Conservation (phyloP, 257 asterid genomes). For the Solanum sitiens region DNA sequence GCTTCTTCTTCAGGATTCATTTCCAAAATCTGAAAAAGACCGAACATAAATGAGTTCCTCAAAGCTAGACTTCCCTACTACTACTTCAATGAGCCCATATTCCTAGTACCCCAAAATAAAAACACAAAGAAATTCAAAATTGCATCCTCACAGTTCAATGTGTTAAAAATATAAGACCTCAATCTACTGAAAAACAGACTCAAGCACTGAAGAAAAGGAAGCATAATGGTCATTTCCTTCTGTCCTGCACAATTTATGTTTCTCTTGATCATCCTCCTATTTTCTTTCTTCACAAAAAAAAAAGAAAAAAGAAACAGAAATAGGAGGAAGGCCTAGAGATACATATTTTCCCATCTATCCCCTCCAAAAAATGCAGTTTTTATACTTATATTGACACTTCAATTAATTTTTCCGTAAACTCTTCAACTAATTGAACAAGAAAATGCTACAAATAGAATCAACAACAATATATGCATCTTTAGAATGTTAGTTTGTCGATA, state of each 20-base stretch:
- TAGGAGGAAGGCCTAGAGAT: neutral
- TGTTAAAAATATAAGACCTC: neutral
- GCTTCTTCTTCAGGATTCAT: constrained; percentile 99
- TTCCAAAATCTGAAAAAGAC: constrained; percentile 59
- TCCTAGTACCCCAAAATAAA: neutral
- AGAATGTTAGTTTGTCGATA: neutral
- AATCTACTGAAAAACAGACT: neutral
- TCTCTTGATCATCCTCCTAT: neutral
- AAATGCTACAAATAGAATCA: neutral
- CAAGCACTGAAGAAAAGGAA: neutral
- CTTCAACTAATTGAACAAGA: neutral
- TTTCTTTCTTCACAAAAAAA: neutral
- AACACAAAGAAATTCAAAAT: neutral
- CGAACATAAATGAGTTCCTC: neutral
- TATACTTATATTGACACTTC: neutral
- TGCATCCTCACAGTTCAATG: neutral
- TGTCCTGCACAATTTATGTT: neutral
- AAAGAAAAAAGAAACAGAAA: neutral
- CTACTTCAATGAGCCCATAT: neutral
- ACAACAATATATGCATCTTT: neutral
- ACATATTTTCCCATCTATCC: neutral
- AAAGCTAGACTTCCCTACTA: neutral
- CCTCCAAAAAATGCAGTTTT: neutral
- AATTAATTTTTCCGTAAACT: neutral
- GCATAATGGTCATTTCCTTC: neutral